Evolutionary conservation across 2,329 filamentous ascomycete genomes (phyloP).

Genomic region (Alternaria burnsii): DNA sequence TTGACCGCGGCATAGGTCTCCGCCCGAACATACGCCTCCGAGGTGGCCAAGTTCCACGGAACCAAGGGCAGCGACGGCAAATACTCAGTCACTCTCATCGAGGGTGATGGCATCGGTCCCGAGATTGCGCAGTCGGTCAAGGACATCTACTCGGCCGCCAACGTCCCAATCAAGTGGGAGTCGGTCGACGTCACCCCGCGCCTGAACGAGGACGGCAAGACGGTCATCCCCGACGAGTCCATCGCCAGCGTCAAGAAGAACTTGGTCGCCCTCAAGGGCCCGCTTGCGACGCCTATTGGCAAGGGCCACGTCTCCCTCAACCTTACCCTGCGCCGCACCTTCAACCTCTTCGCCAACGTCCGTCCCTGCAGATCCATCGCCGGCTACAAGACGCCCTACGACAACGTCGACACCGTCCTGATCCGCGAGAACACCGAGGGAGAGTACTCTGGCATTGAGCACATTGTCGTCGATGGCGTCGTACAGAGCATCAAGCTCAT

Average conservation of each 20-base stretch:
- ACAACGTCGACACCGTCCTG: slow-evolving; percentile 93
- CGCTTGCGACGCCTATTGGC: slow-evolving; percentile 95
- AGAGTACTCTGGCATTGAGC: slow-evolving; percentile 99
- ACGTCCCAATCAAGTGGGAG: slow-evolving; percentile 97
- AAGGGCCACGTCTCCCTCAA: slow-evolving; percentile 99
- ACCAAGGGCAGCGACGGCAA: slow-evolving; percentile 90
- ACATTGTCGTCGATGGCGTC: slow-evolving; percentile 95
- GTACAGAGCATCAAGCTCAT: slow-evolving; percentile 99
- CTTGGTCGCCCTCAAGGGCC: slow-evolving; percentile 97
- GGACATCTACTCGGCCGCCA: slow-evolving; percentile 96
- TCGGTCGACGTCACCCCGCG: slow-evolving; percentile 94
- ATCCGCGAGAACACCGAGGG: slow-evolving; percentile 99
- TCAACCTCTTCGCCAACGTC: slow-evolving; percentile 99
- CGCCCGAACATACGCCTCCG: slow-evolving; percentile 64
- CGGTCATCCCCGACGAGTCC: slow-evolving; percentile 88
- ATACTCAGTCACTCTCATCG: slow-evolving; percentile 95
- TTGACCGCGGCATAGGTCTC: slow-evolving; percentile 34
- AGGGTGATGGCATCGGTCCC: slow-evolving; percentile 98
- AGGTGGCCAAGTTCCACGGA: slow-evolving; percentile 91
- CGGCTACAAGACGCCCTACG: slow-evolving; percentile 98
- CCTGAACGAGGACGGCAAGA: slow-evolving; percentile 94
- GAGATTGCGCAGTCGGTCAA: slow-evolving; percentile 98
- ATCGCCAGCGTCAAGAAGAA: slow-evolving; percentile 95
- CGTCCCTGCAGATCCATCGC: slow-evolving; percentile 96
- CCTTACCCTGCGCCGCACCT: slow-evolving; percentile 96